Percentiles rank a stretch among this genome's conserved stretches.
Evolutionary conservation across 2,329 filamentous ascomycete genomes (phyloP).

Genomic region (Talaromyces verruculosus): DNA sequence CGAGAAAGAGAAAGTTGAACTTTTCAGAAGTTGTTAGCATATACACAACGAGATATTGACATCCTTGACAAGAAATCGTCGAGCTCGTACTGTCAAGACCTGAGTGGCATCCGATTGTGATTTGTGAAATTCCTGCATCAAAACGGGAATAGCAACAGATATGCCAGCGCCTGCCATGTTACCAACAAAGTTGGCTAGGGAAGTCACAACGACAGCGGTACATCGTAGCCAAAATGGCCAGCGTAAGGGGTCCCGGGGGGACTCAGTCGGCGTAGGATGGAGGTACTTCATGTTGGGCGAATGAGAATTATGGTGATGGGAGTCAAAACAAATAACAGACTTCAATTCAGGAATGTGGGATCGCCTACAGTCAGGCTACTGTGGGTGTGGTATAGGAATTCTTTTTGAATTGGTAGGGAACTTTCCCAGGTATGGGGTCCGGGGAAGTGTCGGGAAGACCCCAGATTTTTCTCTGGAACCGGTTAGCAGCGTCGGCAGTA

Average conservation of each 20-base stretch:
- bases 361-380: neutral
- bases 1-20: neutral
- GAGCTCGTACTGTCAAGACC: neutral
- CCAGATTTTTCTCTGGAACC: neutral
- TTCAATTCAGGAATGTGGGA: neutral
- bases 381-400: neutral
- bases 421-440: neutral
- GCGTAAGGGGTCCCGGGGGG: neutral
- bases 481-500: neutral
- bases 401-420: neutral
- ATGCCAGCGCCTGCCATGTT: neutral
- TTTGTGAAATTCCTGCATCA: neutral
- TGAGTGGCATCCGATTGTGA: neutral
- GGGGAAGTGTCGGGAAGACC: neutral
- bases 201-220: neutral
- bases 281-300: neutral
- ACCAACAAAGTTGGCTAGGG: neutral
- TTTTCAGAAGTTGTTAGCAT: neutral
- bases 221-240: neutral
- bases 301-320: neutral
- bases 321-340: neutral
- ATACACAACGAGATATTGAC: neutral
- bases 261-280: neutral
- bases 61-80: neutral
- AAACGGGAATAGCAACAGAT: neutral